A percentile compares a stretch with the other conserved stretches of the same genome.
Evolutionary conservation across 495 filamentous ascomycete species (phyloP).

Genomic region (Letharia lupina): DNA sequence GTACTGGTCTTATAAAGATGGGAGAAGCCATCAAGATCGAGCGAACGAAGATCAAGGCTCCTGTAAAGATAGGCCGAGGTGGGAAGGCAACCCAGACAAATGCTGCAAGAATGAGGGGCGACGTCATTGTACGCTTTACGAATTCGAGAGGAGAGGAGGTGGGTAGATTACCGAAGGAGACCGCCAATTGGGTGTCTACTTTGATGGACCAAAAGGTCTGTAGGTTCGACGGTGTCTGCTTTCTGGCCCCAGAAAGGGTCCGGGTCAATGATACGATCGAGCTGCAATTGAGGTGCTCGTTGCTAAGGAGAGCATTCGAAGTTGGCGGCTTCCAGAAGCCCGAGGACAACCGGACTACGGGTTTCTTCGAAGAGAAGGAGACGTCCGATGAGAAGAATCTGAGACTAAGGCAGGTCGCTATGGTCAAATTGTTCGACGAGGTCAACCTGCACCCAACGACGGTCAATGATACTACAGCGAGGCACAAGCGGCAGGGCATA

Average conservation of each 20-base stretch:
- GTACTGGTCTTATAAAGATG: constrained; percentile 60
- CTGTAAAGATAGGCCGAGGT: constrained; percentile 43
- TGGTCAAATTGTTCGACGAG: constrained; percentile 84
- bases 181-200: constrained; percentile 87
- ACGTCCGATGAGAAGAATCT: constrained; percentile 76
- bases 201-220: constrained; percentile 89
- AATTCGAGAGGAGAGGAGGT: constrained; percentile 72
- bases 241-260: constrained; percentile 79
- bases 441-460: constrained; percentile 70
- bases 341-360: constrained; percentile 56
- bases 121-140: constrained; percentile 92
- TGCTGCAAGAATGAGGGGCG: constrained; percentile 43
- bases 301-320: constrained; percentile 67
- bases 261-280: constrained; percentile 90
- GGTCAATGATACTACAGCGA: constrained; percentile 65
- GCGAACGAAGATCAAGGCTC: constrained; percentile 62
- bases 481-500: constrained; percentile 70
- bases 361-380: constrained; percentile 74
- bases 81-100: constrained; percentile 40
- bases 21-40: constrained; percentile 78
- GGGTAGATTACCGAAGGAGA: constrained; percentile 81
- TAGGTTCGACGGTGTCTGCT: constrained; percentile 75
- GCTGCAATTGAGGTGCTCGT: constrained; percentile 71
- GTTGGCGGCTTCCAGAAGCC: constrained; percentile 46
- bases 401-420: constrained; percentile 74